phyloP scores from a whole-genome alignment of 768 basidiomycete genomes.

The Leucosporidium scottii region DNA sequence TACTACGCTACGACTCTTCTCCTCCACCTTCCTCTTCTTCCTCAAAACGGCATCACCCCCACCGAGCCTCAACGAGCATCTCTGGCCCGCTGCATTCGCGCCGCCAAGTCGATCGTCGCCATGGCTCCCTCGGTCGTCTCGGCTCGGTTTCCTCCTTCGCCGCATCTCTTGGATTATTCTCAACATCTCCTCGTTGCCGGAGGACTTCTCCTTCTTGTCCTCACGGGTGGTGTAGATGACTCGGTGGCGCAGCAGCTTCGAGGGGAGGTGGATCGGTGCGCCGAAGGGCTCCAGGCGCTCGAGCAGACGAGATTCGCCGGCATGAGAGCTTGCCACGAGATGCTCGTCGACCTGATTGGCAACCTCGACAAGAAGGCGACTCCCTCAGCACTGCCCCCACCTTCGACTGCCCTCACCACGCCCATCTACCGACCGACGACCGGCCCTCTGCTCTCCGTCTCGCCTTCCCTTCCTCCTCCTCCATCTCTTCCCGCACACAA shows the following conservation, averaged over 20 bases:
- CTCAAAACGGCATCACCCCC: background rate
- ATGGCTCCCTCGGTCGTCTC: background rate
- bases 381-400: too few relatives aligned
- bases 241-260: background rate
- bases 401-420: too few relatives aligned
- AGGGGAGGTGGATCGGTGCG: slow-evolving; percentile 5
- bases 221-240: slow-evolving; percentile 4
- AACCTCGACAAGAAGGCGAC: background rate
- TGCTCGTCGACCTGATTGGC: background rate
- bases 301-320: slow-evolving; percentile 9
- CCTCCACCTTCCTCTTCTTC: slow-evolving; percentile 15
- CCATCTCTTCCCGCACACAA: too few relatives aligned
- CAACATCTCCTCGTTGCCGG: slow-evolving; percentile 16
- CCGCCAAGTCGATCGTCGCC: slow-evolving; percentile 8
- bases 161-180: slow-evolving; percentile 9
- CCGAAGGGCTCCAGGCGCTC: background rate
- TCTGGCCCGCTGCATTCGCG: slow-evolving; percentile 11
- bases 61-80: slow-evolving; percentile 11
- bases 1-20: slow-evolving; percentile 4
- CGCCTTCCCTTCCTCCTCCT: too few relatives aligned
- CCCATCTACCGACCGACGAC: too few relatives aligned
- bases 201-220: slow-evolving; percentile 13
- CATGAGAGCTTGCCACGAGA: background rate
- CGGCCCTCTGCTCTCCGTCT: too few relatives aligned
- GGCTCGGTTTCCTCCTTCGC: background rate